These are phyloP conservation scores for Cichorium intybus DNA, from an alignment of 140 eudicot genomes.

Conservation along the genomic window DNA sequence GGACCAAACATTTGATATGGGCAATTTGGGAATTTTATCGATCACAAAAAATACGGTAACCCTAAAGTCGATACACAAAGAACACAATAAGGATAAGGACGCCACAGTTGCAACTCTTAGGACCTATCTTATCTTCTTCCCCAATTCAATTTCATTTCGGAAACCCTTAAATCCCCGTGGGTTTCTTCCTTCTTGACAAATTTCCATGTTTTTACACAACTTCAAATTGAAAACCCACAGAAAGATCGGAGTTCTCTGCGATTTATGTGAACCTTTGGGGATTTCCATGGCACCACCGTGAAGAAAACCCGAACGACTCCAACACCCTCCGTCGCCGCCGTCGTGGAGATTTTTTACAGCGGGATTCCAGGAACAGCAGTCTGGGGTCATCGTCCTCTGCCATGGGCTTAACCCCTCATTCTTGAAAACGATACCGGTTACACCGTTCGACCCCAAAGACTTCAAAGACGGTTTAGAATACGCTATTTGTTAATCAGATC, in stretches of 20 bases:
- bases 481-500: constrained; percentile 58
- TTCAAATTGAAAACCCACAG: neutral
- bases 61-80: no score
- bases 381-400: constrained; percentile 36
- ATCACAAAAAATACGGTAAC: no score
- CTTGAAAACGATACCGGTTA: constrained; percentile 50
- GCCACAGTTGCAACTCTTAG: no score
- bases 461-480: constrained; percentile 69
- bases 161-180: no score
- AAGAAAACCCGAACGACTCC: constrained; percentile 13
- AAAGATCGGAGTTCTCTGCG: neutral
- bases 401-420: constrained; percentile 46
- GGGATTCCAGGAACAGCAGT: no score
- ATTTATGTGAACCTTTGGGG: neutral
- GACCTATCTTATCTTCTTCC: no score
- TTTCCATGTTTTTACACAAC: no score
- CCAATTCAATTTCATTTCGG: no score
- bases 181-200: no score
- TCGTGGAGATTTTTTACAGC: constrained; percentile 38
- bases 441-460: constrained; percentile 38
- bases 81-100: no score
- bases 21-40: no score
- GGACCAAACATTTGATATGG: no score
- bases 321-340: constrained; percentile 33
- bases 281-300: constrained; percentile 35